phyloP scores from a whole-genome alignment of 257 asterid genomes.

The Anisodus acutangulus region DNA sequence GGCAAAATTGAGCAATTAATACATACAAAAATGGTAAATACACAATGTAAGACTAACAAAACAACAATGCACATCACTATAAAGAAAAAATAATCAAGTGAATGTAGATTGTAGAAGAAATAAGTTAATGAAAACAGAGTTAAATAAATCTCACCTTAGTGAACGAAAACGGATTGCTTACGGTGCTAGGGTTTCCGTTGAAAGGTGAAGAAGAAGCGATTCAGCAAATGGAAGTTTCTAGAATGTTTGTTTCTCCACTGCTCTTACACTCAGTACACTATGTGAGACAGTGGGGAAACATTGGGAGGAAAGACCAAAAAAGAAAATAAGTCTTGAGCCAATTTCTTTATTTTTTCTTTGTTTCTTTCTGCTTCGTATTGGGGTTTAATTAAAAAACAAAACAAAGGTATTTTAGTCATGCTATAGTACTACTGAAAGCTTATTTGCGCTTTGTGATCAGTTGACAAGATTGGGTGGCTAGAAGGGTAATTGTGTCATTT shows the following conservation, averaged over 20 bases:
- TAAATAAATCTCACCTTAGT: slow-evolving; percentile 1
- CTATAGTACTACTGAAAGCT: not conserved
- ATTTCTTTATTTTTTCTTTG: not conserved
- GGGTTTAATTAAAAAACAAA: not conserved
- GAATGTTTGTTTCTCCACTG: not conserved
- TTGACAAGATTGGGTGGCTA: not conserved
- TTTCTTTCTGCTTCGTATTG: not conserved
- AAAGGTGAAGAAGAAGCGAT: not conserved
- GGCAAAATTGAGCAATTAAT: slow-evolving; percentile 2
- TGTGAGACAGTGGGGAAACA: not conserved
- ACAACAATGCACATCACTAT: too few species aligned
- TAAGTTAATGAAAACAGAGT: not conserved
- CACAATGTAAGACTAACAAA: not conserved
- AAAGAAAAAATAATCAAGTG: not conserved
- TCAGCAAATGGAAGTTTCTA: not conserved
- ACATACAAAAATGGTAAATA: too few species aligned
- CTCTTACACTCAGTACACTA: not conserved
- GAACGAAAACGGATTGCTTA: not conserved
- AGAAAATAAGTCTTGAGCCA: not conserved
- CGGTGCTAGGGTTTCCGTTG: slow-evolving; percentile 27
- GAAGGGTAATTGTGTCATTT: not conserved
- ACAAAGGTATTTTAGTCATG: not conserved
- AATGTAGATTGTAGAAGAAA: not conserved
- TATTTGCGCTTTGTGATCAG: not conserved
- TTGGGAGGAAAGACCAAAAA: slow-evolving; percentile 22